Evolutionary conservation across 202 grass and related monocot species (phyloP).

Genomic region (Panicum hallii): DNA sequence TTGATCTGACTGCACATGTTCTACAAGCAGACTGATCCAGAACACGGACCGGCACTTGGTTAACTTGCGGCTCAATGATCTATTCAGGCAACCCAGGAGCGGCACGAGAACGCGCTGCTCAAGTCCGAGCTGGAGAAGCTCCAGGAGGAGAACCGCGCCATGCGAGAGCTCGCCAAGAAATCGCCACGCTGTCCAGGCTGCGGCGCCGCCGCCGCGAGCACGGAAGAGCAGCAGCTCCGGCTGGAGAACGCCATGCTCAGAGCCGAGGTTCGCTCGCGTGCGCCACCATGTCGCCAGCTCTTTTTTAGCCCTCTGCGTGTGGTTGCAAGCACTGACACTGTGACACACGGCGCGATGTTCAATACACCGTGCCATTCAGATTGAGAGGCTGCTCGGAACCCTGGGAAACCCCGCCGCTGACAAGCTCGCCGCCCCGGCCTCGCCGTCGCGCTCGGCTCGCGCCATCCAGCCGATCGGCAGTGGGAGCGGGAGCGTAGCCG

Average conservation of each 20-base stretch:
- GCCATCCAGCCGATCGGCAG: not conserved
- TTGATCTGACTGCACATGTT: no score
- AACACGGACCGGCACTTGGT: not conserved
- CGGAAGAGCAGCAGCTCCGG: slow-evolving; percentile 62
- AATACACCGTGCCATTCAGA: slow-evolving; percentile 40
- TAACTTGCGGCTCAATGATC: not conserved
- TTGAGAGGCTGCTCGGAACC: slow-evolving; percentile 57
- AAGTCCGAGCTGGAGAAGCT: slow-evolving; percentile 87
- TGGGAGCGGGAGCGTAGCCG: no score
- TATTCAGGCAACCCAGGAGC: slow-evolving; percentile 73
- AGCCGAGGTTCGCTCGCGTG: slow-evolving; percentile 65
- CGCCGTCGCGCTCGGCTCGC: slow-evolving; percentile 42
- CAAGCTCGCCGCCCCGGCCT: slow-evolving; percentile 30
- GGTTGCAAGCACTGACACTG: not conserved
- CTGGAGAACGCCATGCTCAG: slow-evolving; percentile 74
- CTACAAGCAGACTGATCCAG: not conserved
- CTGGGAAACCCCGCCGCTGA: slow-evolving; percentile 30
- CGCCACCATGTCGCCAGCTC: not conserved
- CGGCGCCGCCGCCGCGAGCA: slow-evolving; percentile 40
- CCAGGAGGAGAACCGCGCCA: slow-evolving; percentile 62
- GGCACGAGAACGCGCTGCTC: slow-evolving; percentile 86
- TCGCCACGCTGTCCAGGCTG: slow-evolving; percentile 57
- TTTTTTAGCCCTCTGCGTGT: not conserved
- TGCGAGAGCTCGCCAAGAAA: slow-evolving; percentile 65
- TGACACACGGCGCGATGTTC: no score